Base-by-base conservation (phyloP, 2,329 filamentous ascomycete genomes). In the Microdochium bolleyi region DNA sequence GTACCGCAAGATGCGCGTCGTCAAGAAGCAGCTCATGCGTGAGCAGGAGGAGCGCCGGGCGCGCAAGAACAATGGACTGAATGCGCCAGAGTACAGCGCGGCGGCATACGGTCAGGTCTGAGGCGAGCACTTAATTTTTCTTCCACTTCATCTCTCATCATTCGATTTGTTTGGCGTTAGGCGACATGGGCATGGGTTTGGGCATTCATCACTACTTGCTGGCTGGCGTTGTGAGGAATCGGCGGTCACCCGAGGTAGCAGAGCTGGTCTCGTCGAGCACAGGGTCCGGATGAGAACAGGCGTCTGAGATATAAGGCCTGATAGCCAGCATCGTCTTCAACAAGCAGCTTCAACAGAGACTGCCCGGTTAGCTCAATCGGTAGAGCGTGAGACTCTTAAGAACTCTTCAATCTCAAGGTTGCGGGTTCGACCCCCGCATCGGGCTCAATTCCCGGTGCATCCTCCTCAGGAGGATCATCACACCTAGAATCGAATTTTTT, bases 351-450 rank as follows among this genome's bases (percentile, higher is more conserved):
- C n/a, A 44, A 44, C 38, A 22, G 19, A 44, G 38, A 22, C 44
- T 48, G 73, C 75, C 75, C 70, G 74, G 75, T 73, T 82, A 82
- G 79, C 79, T 82, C 78, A 82, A 82, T 82, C 77, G 77, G 78
- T 83, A 84, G 81, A 84, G 80, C 80, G 80, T 84, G 76, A 82
- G 81, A 83, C 82, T 84, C 82, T 74, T 74, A 73, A 62, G 19
- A 22, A 48, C 44, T 48, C 44, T 22, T 48, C 34, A 51, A 69
- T 70, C 68, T 69, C 65, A 70, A 70, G 67, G 68, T 64, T 69
- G 67, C 64, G 67, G 67, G 68, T 70, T 69, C 67, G 66, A 69
- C 65, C 67, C 67, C 67, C 67, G 63, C 66, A 56, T 53, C 44
- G 44, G 44, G 44, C 44, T 48, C 44, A 48, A 48, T 48, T 48